Conservation (phyloP, 495 filamentous ascomycete species). For the Neurospora sp. region DNA sequence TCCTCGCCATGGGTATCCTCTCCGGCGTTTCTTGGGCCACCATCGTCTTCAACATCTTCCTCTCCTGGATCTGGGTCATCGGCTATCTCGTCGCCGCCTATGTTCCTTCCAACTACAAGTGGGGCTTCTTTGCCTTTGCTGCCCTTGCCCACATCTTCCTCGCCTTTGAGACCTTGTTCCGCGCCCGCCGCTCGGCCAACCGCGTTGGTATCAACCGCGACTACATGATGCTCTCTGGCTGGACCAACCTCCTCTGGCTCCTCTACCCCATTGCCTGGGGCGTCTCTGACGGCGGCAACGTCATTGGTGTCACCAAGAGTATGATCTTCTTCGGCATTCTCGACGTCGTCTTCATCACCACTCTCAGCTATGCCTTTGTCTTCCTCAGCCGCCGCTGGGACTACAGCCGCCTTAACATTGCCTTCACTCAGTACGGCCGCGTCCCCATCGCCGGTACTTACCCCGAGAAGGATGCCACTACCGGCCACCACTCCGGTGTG, state of each 20-base stretch:
- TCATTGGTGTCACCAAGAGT: slow-evolving; percentile 27
- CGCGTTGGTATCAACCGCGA: slow-evolving; percentile 29
- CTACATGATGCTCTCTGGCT: slow-evolving; percentile 31
- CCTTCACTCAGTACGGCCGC: slow-evolving; percentile 46
- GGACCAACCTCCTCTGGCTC: slow-evolving; percentile 38
- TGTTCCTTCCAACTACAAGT: slow-evolving; percentile 38
- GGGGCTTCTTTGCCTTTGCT: slow-evolving; percentile 42
- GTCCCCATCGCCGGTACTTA: slow-evolving; percentile 30
- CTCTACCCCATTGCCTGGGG: slow-evolving; percentile 40
- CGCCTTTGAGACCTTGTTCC: slow-evolving; percentile 20
- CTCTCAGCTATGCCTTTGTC: slow-evolving; percentile 26
- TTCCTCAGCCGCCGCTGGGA: slow-evolving; percentile 36
- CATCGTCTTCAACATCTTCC: slow-evolving; percentile 33
- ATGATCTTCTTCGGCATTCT: slow-evolving; percentile 40
- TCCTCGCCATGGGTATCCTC: slow-evolving; percentile 34
- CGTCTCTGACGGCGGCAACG: slow-evolving; percentile 38
- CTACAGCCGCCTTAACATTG: slow-evolving; percentile 34
- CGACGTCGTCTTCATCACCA: slow-evolving; percentile 31
- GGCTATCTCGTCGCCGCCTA: slow-evolving; percentile 34
- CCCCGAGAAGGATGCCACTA: slow-evolving; percentile 32
- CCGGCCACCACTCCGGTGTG: slow-evolving; percentile 15
- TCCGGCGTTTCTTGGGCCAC: slow-evolving; percentile 37
- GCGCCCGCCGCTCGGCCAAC: slow-evolving; percentile 19
- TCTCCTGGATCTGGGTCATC: slow-evolving; percentile 38
- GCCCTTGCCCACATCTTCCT: slow-evolving; percentile 27